Base-by-base conservation (phyloP, 2,329 filamentous ascomycete species). In the Pseudocercospora fijiensis region DNA sequence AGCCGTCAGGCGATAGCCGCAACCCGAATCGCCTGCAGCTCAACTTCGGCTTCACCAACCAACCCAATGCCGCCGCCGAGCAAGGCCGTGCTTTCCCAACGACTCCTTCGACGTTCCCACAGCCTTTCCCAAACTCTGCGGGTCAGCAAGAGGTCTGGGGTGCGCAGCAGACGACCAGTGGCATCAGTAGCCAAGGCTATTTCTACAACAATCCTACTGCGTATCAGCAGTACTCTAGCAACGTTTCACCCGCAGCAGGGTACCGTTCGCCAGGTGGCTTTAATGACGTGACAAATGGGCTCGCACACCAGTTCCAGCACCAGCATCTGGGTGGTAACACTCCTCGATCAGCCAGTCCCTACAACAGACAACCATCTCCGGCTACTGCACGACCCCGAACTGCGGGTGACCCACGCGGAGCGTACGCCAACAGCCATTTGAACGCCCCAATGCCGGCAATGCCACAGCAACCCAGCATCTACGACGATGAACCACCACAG, bases 221-320 rank as follows among this genome's bases (percentile, higher is more conserved):
- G 62, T 78, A 75, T 58, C 81, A 83, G 65, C 84, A 86, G 71
- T 80, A 81, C 67, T 60, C 61, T 51, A 65, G 60, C 45, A 76
- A 77, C 62, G 72, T 77, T 49, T 78, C 69, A 33, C 79, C 86
- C 69, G 84, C 84, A 70, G 82, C 84, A 55, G 71, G 70, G 45
- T 86, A 86, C 73, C 83, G 80, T 72, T 84, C 85, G 3, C 85
- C 86, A 4, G 85, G 84, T 63, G 77, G 78, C 80, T 85, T 81
- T 75, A 92, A 91, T 73, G 92, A 97, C 75, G 90, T 89, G 70
- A 96, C 94, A 72, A 95, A 92, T 72, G 93, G 92, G 28, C 85
- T 98, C 52, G 92, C 93, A 65, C 92, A 97, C 76, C 95, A 99
- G 77, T 96, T 98, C 78, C 96, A 94, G 63, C 92, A 97, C 78